phyloP scores from a whole-genome alignment of 2,329 filamentous ascomycete genomes.

The Akanthomyces uredinophilus region DNA sequence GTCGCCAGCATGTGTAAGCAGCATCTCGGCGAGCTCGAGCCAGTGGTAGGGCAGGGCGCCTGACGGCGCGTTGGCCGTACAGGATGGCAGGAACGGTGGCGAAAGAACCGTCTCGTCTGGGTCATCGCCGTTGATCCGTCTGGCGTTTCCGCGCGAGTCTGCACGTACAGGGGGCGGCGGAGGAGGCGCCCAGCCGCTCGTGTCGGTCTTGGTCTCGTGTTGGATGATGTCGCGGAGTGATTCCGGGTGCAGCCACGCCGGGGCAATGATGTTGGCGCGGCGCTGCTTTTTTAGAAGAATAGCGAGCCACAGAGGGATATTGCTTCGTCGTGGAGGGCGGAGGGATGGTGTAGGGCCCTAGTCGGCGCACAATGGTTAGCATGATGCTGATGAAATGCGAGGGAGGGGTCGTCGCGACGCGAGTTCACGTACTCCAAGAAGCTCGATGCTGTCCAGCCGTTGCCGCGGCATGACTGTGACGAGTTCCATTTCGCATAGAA shows the following conservation, averaged over 20 bases:
- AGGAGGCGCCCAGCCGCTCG: slow-evolving; percentile 70
- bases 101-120: slow-evolving; percentile 39
- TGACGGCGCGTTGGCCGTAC: slow-evolving; percentile 62
- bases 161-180: slow-evolving; percentile 58
- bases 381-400: slow-evolving; percentile 7
- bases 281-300: slow-evolving; percentile 91
- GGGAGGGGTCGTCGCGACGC: slow-evolving; percentile 16
- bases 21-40: slow-evolving; percentile 83
- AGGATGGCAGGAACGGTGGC: slow-evolving; percentile 74
- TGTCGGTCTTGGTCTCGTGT: slow-evolving; percentile 69
- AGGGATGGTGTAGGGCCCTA: slow-evolving; percentile 75
- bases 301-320: slow-evolving; percentile 89
- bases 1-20: slow-evolving; percentile 79
- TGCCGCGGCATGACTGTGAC: slow-evolving; percentile 91
- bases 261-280: slow-evolving; percentile 86
- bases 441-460: slow-evolving; percentile 75
- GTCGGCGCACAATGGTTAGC: not conserved
- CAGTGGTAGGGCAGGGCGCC: slow-evolving; percentile 87
- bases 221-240: slow-evolving; percentile 74
- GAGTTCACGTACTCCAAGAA: slow-evolving; percentile 68
- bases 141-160: slow-evolving; percentile 41
- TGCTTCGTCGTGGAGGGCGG: slow-evolving; percentile 72
- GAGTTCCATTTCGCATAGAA: slow-evolving; percentile 95
- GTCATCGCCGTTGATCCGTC: slow-evolving; percentile 23
- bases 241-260: slow-evolving; percentile 77